These are phyloP conservation scores for Fraxinus velutina DNA, from an alignment of 305 asterid species.

Conservation along the genomic window DNA sequence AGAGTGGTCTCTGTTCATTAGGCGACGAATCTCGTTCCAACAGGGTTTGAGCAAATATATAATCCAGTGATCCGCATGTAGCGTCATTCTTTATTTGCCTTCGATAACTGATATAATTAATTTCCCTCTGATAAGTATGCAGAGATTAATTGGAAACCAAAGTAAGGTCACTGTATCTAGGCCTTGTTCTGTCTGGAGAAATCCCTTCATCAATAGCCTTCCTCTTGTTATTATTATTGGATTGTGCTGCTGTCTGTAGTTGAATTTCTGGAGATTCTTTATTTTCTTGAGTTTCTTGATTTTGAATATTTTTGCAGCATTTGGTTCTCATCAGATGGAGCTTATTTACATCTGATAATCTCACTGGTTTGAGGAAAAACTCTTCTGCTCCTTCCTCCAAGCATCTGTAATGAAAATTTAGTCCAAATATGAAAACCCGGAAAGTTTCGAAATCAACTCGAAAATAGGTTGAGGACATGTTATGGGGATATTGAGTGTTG, in stretches of 20 bases:
- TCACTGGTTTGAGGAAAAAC: constrained; percentile 76
- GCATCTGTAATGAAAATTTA: constrained; percentile 44
- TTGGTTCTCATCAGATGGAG: constrained; percentile 65
- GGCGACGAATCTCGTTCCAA: background rate
- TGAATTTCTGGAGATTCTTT: constrained; percentile 21
- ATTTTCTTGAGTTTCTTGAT: constrained; percentile 32
- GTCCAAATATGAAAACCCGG: background rate
- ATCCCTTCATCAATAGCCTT: constrained; percentile 60
- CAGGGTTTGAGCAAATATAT: background rate
- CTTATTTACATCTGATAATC: constrained; percentile 65
- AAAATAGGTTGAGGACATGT: background rate
- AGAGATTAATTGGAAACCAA: constrained; percentile 27
- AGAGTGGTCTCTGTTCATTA: background rate
- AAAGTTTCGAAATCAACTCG: background rate
- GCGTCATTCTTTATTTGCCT: background rate
- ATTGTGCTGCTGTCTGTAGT: constrained; percentile 19
- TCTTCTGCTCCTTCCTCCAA: constrained; percentile 95
- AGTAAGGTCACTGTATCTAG: constrained; percentile 58
- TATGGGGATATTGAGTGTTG: background rate
- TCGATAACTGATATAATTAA: background rate
- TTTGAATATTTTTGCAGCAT: constrained; percentile 23
- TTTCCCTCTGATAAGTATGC: background rate
- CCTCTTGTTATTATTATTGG: constrained; percentile 45
- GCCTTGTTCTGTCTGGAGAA: constrained; percentile 60
- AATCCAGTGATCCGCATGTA: background rate